A percentile compares a stretch with the other conserved stretches of the same genome.
phyloP scores from a whole-genome alignment of 2,329 filamentous ascomycete species.

The Claviceps humidiphila region DNA sequence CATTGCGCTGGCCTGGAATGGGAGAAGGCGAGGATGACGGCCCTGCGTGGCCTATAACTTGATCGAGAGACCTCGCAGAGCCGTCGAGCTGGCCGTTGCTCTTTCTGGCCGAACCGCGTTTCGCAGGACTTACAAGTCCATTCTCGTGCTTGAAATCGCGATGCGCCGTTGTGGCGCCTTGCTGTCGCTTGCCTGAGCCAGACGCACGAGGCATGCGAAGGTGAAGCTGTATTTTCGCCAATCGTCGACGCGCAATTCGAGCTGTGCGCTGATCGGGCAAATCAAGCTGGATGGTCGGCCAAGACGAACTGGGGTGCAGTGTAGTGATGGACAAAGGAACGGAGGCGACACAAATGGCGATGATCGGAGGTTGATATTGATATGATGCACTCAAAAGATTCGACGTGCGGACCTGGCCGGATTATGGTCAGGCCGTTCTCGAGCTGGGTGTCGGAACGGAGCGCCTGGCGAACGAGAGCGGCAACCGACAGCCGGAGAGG shows the following conservation, averaged over 20 bases:
- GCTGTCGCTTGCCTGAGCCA: conserved; percentile 47
- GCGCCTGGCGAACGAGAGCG: neutral
- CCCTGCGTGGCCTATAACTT: conserved; percentile 18
- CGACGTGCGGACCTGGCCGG: neutral
- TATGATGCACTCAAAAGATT: neutral
- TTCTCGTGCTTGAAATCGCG: conserved; percentile 73
- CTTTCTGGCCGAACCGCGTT: conserved; percentile 28
- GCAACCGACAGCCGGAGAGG: neutral
- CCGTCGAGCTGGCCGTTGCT: conserved; percentile 31
- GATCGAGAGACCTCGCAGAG: conserved; percentile 22
- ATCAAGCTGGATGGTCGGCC: neutral
- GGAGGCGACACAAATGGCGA: neutral
- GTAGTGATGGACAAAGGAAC: neutral
- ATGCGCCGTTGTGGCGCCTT: conserved; percentile 46
- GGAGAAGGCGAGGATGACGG: conserved; percentile 14
- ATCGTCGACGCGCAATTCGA: neutral
- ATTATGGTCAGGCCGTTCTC: neutral
- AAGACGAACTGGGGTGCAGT: neutral
- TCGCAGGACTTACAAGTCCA: conserved; percentile 56
- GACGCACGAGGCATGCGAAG: conserved; percentile 48
- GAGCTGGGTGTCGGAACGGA: neutral
- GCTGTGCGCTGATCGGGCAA: neutral
- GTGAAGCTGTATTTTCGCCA: neutral
- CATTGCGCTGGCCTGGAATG: conserved; percentile 17
- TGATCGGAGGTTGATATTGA: neutral